Evolutionary conservation across 108 stramenopile species (phyloP).

Genomic region (Skeletonema marinoi): DNA sequence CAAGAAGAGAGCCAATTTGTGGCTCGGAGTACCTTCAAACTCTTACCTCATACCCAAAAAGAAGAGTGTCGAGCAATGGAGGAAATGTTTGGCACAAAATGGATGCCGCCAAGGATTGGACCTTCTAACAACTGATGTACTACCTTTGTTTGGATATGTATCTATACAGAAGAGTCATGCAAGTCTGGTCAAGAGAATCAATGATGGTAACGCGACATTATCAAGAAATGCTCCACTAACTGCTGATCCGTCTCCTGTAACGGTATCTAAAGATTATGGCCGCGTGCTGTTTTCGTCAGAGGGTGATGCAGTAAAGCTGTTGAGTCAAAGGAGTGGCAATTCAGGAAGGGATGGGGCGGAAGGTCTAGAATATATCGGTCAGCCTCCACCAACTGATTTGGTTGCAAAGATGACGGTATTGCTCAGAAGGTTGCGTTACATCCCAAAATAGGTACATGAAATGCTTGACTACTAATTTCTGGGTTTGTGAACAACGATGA

Average conservation of each 20-base stretch:
- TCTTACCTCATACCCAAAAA: conserved; percentile 18
- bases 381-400: background rate
- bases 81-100: conserved; percentile 9
- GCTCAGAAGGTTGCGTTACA: background rate
- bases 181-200: background rate
- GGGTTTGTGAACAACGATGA: too few relatives aligned
- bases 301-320: conserved; percentile 3
- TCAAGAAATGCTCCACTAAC: background rate
- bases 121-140: conserved; percentile 11
- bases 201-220: background rate
- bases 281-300: conserved; percentile 35
- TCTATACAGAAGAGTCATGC: background rate
- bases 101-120: conserved; percentile 1
- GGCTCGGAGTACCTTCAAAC: background rate
- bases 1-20: background rate
- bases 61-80: conserved; percentile 11
- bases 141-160: conserved; percentile 32
- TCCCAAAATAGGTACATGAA: background rate
- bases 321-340: background rate
- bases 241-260: conserved; percentile 2
- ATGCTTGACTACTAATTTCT: too few relatives aligned
- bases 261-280: conserved; percentile 19
- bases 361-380: background rate
- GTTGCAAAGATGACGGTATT: background rate
- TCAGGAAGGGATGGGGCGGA: background rate